Evolutionary conservation across 352 stramenopile genomes (phyloP), one percentile per base, ranked within the genome.

Genomic region (Phytophthora pseudosyringae): DNA sequence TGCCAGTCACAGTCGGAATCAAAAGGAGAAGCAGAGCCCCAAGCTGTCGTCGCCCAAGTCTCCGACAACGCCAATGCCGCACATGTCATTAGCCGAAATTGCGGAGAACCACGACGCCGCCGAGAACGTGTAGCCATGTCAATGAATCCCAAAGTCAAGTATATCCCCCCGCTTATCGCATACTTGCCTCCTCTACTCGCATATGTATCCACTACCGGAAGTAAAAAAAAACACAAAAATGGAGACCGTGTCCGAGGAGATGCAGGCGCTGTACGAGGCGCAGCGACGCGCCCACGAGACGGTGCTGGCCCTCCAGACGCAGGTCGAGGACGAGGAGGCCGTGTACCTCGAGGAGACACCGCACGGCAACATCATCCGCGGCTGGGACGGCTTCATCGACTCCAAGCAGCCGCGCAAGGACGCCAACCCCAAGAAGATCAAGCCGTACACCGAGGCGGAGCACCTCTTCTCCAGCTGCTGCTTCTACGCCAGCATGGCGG

Each of bases 301-400:
- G 3, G 71, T 92, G 12, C 62, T 92, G 51, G 81, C 81, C 50
- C 44, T 93, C 8, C 82, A 95, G 59, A 15, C 67, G 28, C 88
- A 93, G 71, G 93, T 95, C 50, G 79, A 90, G 39, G 88, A 94
- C 33, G 80, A 90, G 48, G 88, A 95, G 56, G 73, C 75, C 15
- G 68, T 73, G 58, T 95, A 95, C 55, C 61, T 95, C 10, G 88
- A 95, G 26, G 88, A 95, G 40, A 95, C 88, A 5, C 69, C 81
- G 36, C 86, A 95, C 52, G 88, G 88, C 36, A 95, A 95, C 76
- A 95, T 95, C 63, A 85, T 95, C 59, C 86, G 86, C 41, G 88
- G 88, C 36, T 95, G 88, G 88, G 88, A 95, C 50, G 88, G 88
- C 46, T 95, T 93, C 63, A 89, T 92, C 47, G 87, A 95, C 70